phyloP scores from a whole-genome alignment of 352 stramenopile genomes.

The Globisporangium cystogenes region DNA sequence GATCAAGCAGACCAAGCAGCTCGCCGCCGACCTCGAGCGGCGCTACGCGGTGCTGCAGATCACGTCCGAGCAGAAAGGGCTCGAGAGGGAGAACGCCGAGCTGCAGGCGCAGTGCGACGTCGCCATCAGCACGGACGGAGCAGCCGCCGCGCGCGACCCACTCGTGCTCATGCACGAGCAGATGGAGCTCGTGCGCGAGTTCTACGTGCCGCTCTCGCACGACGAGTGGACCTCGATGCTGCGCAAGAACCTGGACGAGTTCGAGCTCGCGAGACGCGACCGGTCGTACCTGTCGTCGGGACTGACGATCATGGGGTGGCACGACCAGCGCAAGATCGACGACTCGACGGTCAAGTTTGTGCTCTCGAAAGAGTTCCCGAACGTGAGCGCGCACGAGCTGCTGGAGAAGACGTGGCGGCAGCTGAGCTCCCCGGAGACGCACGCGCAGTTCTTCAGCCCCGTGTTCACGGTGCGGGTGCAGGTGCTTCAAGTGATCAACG shows the following conservation, averaged over 20 bases:
- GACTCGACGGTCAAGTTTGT: constrained; percentile 33
- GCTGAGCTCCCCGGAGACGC: constrained; percentile 22
- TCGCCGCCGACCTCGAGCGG: constrained; percentile 29
- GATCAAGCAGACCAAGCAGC: constrained; percentile 25
- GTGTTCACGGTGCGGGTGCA: constrained; percentile 32
- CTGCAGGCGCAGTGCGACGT: constrained; percentile 16
- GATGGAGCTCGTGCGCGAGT: constrained; percentile 36
- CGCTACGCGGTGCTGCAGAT: constrained; percentile 34
- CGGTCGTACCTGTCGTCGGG: constrained; percentile 25
- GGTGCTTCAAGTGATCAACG: constrained; percentile 47
- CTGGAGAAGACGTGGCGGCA: constrained; percentile 33
- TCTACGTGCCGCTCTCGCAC: constrained; percentile 25
- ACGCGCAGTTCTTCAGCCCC: constrained; percentile 33
- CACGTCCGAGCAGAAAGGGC: constrained; percentile 20
- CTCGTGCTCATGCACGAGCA: constrained; percentile 16
- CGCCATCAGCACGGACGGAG: not conserved
- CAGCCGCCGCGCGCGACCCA: not conserved
- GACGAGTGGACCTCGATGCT: constrained; percentile 14
- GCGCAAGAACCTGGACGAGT: constrained; percentile 22
- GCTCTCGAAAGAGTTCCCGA: constrained; percentile 38
- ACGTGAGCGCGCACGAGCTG: constrained; percentile 23
- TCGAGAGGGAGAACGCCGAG: constrained; percentile 28
- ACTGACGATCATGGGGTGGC: constrained; percentile 45
- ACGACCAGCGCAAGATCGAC: constrained; percentile 37
- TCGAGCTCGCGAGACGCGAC: constrained; percentile 18